Evolutionary conservation across 192 early-diverging fungal species (phyloP).

Genomic region (Phlyctochytrium arcticum): DNA sequence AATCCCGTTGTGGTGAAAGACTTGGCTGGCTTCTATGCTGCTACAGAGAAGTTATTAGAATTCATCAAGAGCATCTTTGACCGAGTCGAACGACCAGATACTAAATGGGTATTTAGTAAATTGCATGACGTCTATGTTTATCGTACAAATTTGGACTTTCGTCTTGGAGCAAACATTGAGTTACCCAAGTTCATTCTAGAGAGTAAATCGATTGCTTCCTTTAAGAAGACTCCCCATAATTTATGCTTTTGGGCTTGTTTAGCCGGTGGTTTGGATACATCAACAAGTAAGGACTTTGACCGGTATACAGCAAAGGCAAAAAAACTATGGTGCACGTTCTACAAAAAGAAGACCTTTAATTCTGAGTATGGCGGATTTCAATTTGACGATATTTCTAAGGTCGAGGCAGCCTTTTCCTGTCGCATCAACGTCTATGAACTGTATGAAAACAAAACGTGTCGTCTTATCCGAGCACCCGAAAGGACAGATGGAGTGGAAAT

Average conservation of each 20-base stretch:
- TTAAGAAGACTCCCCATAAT: too few species aligned
- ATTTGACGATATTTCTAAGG: neutral
- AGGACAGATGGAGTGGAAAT: neutral
- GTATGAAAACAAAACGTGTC: neutral
- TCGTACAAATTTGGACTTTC: too few species aligned
- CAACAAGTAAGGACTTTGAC: neutral
- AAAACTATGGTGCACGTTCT: neutral
- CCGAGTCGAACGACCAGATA: neutral
- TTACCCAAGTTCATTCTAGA: too few species aligned
- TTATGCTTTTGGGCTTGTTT: too few species aligned
- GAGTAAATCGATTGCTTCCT: too few species aligned
- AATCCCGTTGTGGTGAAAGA: neutral
- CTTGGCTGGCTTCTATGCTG: neutral
- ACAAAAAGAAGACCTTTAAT: neutral
- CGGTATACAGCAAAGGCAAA: constrained; percentile 8
- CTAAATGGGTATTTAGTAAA: neutral
- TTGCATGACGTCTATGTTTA: too few species aligned
- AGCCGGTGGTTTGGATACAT: neutral
- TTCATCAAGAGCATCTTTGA: neutral
- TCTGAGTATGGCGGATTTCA: neutral
- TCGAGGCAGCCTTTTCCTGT: neutral
- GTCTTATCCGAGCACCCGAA: neutral
- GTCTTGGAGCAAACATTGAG: too few species aligned
- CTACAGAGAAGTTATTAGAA: neutral
- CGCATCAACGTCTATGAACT: neutral